A percentile compares a stretch with the other conserved stretches of the same genome.
phyloP scores from a whole-genome alignment of 371 early-diverging fungal genomes.

The Mucor circinelloides region DNA sequence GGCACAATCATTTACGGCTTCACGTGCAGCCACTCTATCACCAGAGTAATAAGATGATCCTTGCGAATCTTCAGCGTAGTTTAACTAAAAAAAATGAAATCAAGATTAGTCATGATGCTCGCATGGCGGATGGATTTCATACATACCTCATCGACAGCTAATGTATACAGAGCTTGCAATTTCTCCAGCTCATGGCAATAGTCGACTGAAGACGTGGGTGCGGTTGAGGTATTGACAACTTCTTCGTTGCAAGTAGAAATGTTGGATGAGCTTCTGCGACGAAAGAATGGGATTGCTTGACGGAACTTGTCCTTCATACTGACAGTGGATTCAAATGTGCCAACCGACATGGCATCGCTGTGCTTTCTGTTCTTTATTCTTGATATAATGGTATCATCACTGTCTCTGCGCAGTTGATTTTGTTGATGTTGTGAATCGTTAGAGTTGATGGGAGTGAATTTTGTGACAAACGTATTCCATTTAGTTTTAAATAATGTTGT shows the following conservation, averaged over 20 bases:
- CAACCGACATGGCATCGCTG: constrained; percentile 23
- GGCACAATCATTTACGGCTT: constrained; percentile 37
- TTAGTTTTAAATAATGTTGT: constrained; percentile 9
- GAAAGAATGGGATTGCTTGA: constrained; percentile 22
- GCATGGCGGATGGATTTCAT: not conserved
- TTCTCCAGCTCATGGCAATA: constrained; percentile 9
- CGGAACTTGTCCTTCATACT: constrained; percentile 20
- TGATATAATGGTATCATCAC: not conserved
- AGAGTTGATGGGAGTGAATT: not conserved
- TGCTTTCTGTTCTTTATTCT: constrained; percentile 13
- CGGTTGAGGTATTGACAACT: not conserved
- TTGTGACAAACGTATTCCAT: constrained; percentile 9
- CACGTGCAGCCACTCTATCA: constrained; percentile 40
- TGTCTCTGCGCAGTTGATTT: not conserved
- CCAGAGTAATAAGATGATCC: constrained; percentile 47
- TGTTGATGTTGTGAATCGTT: not conserved
- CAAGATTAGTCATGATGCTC: not conserved
- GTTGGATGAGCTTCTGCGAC: constrained; percentile 5
- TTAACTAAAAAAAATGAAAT: constrained; percentile 17
- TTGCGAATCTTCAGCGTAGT: constrained; percentile 43
- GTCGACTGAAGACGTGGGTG: not conserved
- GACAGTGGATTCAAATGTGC: constrained; percentile 19
- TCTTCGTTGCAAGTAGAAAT: not conserved
- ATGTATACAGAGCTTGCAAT: constrained; percentile 14
- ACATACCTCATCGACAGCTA: constrained; percentile 31